These are phyloP conservation scores for Aquanectria penicillioides DNA, from an alignment of 2,329 filamentous ascomycete genomes.

Conservation along the genomic window DNA sequence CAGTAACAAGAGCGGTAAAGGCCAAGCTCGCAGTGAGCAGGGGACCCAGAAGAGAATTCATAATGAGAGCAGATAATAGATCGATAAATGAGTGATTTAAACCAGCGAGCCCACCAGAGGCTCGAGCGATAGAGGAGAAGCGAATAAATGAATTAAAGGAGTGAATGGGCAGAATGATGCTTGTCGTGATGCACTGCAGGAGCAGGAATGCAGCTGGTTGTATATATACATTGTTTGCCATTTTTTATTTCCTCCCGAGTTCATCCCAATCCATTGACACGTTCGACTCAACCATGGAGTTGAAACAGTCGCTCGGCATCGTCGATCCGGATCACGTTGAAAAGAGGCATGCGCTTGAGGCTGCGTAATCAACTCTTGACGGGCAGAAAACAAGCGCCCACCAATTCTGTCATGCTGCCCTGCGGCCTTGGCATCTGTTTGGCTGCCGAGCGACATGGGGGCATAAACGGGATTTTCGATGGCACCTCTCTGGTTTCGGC, in stretches of 20 bases:
- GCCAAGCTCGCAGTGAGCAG: conserved; percentile 14
- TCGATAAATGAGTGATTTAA: neutral
- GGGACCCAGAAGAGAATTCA: neutral
- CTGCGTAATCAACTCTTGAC: no score
- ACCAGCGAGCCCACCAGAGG: no score
- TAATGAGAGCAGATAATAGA: neutral
- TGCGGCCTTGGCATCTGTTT: conserved; percentile 6
- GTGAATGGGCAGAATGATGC: neutral
- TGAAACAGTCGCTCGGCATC: neutral
- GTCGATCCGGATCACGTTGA: conserved; percentile 5
- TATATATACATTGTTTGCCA: no score
- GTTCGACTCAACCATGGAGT: neutral
- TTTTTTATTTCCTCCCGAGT: no score
- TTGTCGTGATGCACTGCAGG: neutral
- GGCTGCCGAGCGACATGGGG: neutral
- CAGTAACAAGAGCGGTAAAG: neutral
- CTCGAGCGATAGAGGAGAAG: no score
- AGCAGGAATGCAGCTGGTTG: neutral
- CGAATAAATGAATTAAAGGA: neutral
- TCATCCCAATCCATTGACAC: neutral
- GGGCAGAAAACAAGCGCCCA: neutral
- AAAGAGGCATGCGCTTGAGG: no score
- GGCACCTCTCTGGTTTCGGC: conserved; percentile 5
- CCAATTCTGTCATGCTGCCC: neutral
- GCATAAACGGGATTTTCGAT: neutral